Conservation (phyloP, 805 yeast species). For the Candida ascalaphidarum region DNA sequence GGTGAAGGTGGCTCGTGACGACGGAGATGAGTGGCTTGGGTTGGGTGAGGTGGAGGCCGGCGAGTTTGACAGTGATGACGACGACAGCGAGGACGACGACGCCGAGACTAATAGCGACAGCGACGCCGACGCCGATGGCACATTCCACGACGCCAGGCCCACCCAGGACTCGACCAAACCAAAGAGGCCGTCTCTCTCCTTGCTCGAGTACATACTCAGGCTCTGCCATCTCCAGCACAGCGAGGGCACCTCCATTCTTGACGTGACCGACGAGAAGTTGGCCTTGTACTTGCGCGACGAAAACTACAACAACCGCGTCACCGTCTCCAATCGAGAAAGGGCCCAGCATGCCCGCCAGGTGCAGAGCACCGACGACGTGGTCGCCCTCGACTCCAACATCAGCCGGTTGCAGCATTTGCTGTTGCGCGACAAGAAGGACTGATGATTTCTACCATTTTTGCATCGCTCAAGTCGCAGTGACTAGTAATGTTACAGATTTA, state of each 20-base stretch:
- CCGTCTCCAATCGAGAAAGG: conserved; percentile 11
- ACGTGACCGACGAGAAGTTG: conserved; percentile 60
- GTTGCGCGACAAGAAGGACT: too few relatives aligned
- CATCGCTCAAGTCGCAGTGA: too few relatives aligned
- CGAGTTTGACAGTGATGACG: conserved; percentile 6
- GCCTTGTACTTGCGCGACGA: conserved; percentile 56
- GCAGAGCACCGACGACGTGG: conserved; percentile 6
- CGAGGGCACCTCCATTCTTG: conserved; percentile 45
- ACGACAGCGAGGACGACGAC: conserved; percentile 5
- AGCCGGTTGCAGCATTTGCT: conserved; percentile 22
- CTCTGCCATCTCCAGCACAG: conserved; percentile 51
- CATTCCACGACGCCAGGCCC: conserved; percentile 8
- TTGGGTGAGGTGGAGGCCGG: conserved; percentile 10
- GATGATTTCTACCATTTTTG: too few relatives aligned
- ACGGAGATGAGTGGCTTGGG: conserved; percentile 12
- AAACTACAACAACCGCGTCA: conserved; percentile 6
- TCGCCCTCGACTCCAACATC: conserved; percentile 23
- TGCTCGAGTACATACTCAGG: conserved; percentile 57
- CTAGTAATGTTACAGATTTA: too few relatives aligned
- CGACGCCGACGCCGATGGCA: conserved; percentile 17
- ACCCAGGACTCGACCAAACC: conserved; percentile 2
- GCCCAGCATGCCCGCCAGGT: conserved; percentile 6
- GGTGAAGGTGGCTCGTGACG: conserved; percentile 32
- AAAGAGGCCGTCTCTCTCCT: conserved; percentile 34
- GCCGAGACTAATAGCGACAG: conserved; percentile 7